Base-by-base conservation (phyloP, 2,329 filamentous ascomycete genomes). In the Colletotrichum cuscutae region DNA sequence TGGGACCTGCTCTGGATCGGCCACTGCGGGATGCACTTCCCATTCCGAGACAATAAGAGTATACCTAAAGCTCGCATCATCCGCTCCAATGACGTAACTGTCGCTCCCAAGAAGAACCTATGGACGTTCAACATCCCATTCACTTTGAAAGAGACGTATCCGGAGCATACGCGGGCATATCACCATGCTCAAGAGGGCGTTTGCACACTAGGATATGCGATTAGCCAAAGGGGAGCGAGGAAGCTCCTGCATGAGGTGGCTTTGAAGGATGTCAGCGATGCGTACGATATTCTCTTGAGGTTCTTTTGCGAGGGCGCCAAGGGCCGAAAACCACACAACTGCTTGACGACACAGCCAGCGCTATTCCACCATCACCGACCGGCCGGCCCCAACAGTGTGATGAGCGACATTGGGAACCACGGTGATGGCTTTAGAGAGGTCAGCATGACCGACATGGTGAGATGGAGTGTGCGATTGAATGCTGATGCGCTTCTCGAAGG, bases 1-100 rank as follows among this genome's bases (percentile, higher is more conserved):
- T 89, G 87, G 87, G 87, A 89, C 70, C 73, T 88, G 3, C 81
- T 89, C 9, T 88, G 86, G 86, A 77, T 87, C 1, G 87, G 87
- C 28, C 85, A 87, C 75, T 88, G 86, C 70, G 84, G 84, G 5
- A 80, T 81, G 77, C 75, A 78, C 26, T 80, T 83, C 58, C 78
- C 80, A 24, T 22, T 70, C 60, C 62, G 69, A 37, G 65, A 76
- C 30, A 75, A 54, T 3, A 60, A 72, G 30, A 53, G 59, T 0
- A 74, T 79, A 2, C 77, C 82, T 2, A 78, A 78, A 49, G 78
- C 77, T 0, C 79, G 81, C 5, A 76, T 84, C 7, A 77, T 81
- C n/a, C 77, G 76, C 28, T 49, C 71, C 2, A 65, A 80, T 56
- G 83, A 86, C 66, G 54, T 46, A 1, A 85, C 84, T 0, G 82